A percentile compares a stretch with the other conserved stretches of the same genome.
Evolutionary conservation across 805 yeast species (phyloP).

Genomic region (Metschnikowia orientalis): DNA sequence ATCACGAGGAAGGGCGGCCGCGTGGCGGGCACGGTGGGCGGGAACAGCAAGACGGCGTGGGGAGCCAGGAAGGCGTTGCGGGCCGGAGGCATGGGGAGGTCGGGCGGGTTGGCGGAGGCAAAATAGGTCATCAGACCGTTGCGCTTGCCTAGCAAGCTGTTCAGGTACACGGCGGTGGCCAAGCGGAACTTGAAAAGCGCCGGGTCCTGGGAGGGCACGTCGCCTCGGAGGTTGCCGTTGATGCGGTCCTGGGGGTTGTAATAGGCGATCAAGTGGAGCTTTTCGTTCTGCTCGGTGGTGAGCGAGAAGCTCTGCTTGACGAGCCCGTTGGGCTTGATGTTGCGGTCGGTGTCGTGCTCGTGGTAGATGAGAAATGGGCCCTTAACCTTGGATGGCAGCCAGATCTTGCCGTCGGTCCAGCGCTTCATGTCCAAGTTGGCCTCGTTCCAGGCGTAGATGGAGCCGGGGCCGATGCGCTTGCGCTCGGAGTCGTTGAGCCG

Average conservation of each 20-base stretch:
- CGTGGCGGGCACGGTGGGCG: too few species aligned
- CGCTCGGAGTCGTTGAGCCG: conserved; percentile 57
- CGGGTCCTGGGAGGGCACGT: conserved; percentile 25
- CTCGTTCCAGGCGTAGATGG: conserved; percentile 71
- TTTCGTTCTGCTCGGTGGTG: conserved; percentile 48
- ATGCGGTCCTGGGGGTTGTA: conserved; percentile 12
- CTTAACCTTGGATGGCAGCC: conserved; percentile 69
- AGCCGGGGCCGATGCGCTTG: conserved; percentile 49
- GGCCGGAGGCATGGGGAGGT: too few species aligned
- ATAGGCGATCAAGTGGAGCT: conserved; percentile 61
- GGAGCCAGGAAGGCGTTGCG: too few species aligned
- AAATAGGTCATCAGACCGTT: conserved; percentile 1
- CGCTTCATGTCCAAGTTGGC: conserved; percentile 65
- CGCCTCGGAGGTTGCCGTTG: conserved; percentile 17
- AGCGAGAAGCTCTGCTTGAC: conserved; percentile 63
- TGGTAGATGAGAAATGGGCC: conserved; percentile 59
- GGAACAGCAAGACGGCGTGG: too few species aligned
- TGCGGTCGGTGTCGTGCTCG: conserved; percentile 45
- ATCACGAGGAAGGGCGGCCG: too few species aligned
- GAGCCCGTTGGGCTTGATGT: conserved; percentile 46
- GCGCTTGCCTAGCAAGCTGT: conserved; percentile 8
- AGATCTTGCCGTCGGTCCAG: conserved; percentile 74
- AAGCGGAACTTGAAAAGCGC: conserved; percentile 19
- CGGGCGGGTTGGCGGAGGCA: conserved; percentile 3
- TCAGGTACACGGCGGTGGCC: conserved; percentile 15